A percentile compares a stretch with the other conserved stretches of the same genome.
Conservation (phyloP, 1,284 basidiomycete species). For the Ustilago vetiveriae region DNA sequence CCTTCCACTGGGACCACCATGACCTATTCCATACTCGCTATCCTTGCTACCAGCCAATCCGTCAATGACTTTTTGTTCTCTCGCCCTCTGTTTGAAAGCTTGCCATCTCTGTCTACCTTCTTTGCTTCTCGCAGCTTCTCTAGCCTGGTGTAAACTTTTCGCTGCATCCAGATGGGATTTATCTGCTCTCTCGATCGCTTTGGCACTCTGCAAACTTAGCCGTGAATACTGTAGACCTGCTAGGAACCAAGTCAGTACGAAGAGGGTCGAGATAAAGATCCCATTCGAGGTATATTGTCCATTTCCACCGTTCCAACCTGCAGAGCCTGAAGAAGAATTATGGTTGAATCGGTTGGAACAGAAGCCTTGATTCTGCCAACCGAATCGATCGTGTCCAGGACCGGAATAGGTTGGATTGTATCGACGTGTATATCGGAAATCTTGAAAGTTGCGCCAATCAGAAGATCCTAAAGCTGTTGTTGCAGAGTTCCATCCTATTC, state of each 20-base stretch:
- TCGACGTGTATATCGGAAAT: constrained; percentile 21
- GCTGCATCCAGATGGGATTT: constrained; percentile 29
- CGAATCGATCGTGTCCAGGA: constrained; percentile 32
- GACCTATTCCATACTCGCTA: constrained; percentile 24
- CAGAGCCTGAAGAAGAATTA: neutral
- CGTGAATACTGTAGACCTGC: constrained; percentile 40
- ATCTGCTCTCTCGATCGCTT: constrained; percentile 36
- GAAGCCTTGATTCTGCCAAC: constrained; percentile 37
- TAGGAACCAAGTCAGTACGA: constrained; percentile 45
- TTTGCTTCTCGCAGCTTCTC: constrained; percentile 22
- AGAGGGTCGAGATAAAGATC: constrained; percentile 32
- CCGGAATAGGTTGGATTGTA: constrained; percentile 4
- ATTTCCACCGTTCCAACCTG: constrained; percentile 39
- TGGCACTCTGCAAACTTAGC: constrained; percentile 31
- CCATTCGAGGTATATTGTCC: constrained; percentile 36
- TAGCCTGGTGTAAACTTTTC: constrained; percentile 18
- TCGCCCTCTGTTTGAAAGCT: constrained; percentile 20
- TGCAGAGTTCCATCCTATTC: constrained; percentile 44
- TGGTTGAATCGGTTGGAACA: constrained; percentile 18
- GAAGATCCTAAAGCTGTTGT: neutral
- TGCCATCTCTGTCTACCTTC: constrained; percentile 27
- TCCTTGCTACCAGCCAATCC: too few species aligned
- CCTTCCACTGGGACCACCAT: constrained; percentile 47
- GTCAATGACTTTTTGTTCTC: constrained; percentile 26
- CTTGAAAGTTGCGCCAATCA: constrained; percentile 23